Evolutionary conservation across 2,329 filamentous ascomycete genomes (phyloP).

Genomic region (Aspergillus sp.): DNA sequence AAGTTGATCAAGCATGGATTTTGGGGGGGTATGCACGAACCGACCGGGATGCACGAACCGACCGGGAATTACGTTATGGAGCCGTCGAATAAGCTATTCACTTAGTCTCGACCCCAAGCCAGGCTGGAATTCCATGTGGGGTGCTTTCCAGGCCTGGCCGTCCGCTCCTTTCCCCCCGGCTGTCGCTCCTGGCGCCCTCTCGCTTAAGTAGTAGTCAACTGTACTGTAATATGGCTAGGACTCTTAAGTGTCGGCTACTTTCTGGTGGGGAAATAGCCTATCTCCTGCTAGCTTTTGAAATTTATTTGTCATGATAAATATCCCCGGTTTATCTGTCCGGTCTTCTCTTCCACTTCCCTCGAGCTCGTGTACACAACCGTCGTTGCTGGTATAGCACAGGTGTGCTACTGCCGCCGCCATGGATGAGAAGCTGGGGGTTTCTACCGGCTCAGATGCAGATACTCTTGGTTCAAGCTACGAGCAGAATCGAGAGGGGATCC

Average conservation of each 20-base stretch:
- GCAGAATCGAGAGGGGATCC: slow-evolving; percentile 28
- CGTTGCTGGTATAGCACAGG: background rate
- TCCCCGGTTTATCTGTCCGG: background rate
- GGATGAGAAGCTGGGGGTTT: slow-evolving; percentile 21
- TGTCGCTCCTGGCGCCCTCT: background rate
- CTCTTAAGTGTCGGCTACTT: background rate
- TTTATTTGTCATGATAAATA: slow-evolving; percentile 1
- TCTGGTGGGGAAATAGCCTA: slow-evolving; percentile 3
- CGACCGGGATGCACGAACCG: too few species aligned
- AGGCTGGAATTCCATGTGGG: background rate
- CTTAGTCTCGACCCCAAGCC: slow-evolving; percentile 1
- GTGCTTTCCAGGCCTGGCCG: background rate
- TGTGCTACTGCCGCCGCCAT: background rate
- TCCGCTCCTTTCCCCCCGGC: background rate
- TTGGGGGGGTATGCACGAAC: too few species aligned
- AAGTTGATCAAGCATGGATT: too few species aligned
- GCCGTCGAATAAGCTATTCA: background rate
- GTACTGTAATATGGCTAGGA: background rate
- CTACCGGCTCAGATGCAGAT: slow-evolving; percentile 28
- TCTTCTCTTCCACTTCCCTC: background rate
- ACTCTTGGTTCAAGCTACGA: slow-evolving; percentile 30
- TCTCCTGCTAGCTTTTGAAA: slow-evolving; percentile 1
- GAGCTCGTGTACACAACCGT: background rate
- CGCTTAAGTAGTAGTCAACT: background rate
- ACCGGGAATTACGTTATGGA: too few species aligned